These are phyloP conservation scores for Penicillium coffeae DNA, from an alignment of 495 filamentous ascomycete genomes.

Conservation along the genomic window DNA sequence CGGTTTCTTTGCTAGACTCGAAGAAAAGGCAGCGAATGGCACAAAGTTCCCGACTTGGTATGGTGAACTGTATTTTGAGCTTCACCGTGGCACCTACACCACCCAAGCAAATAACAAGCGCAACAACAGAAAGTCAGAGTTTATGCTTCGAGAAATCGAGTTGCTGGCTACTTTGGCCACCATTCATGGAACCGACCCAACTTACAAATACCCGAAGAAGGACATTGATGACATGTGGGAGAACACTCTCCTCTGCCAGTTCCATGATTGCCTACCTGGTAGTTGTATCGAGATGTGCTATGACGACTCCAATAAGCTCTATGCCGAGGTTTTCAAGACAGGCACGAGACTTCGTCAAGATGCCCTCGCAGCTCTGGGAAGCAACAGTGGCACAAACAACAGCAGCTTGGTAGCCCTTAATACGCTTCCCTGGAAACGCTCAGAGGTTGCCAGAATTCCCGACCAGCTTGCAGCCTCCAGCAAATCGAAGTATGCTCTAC, in stretches of 20 bases:
- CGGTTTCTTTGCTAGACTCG: constrained; percentile 84
- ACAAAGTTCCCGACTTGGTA: constrained; percentile 92
- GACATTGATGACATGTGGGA: constrained; percentile 96
- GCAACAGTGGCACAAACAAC: constrained; percentile 34
- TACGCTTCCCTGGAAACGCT: constrained; percentile 78
- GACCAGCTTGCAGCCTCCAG: constrained; percentile 20
- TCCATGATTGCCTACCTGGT: constrained; percentile 96
- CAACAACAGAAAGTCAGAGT: constrained; percentile 84
- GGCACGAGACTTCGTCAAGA: constrained; percentile 68
- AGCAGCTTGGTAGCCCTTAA: constrained; percentile 58
- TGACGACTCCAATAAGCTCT: constrained; percentile 85
- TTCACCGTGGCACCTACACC: constrained; percentile 94
- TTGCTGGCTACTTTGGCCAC: constrained; percentile 83
- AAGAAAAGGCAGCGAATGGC: constrained; percentile 66
- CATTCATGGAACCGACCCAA: constrained; percentile 48
- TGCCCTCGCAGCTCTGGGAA: constrained; percentile 62
- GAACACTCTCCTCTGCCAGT: constrained; percentile 78
- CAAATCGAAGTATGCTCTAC: constrained; percentile 43
- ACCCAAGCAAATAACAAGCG: constrained; percentile 96
- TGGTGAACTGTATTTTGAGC: constrained; percentile 95
- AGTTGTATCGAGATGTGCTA: constrained; percentile 97
- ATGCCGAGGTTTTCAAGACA: constrained; percentile 74
- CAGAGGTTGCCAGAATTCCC: constrained; percentile 64
- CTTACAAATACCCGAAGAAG: constrained; percentile 86
- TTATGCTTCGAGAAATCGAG: constrained; percentile 81